A percentile compares a stretch with the other conserved stretches of the same genome.
These are phyloP conservation scores for Chaetothyriales sp. DNA, from an alignment of 2,329 filamentous ascomycete genomes.

Conservation along the genomic window DNA sequence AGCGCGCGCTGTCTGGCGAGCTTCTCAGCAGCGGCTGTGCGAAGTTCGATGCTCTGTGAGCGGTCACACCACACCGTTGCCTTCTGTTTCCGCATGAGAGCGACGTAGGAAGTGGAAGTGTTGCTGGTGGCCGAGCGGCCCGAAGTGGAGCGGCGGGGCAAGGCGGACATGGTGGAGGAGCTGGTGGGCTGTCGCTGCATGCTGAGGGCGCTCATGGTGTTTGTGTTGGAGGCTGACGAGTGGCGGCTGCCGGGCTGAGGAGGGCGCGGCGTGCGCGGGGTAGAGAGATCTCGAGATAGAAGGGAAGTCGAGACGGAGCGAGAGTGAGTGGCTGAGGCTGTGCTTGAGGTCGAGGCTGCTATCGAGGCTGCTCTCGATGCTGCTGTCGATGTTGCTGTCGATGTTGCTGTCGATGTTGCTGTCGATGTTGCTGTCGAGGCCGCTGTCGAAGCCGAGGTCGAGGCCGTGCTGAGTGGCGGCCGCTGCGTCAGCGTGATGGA, in stretches of 20 bases:
- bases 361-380: no score
- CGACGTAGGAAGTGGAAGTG: conserved; percentile 52
- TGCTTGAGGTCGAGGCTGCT: neutral
- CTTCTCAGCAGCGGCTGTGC: conserved; percentile 66
- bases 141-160: conserved; percentile 19
- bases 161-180: conserved; percentile 10
- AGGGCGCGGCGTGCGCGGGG: conserved; percentile 2
- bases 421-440: no score
- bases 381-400: no score
- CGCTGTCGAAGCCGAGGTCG: neutral
- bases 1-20: conserved; percentile 77
- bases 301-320: conserved; percentile 9
- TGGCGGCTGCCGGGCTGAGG: conserved; percentile 7
- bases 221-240: conserved; percentile 10
- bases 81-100: conserved; percentile 91
- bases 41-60: conserved; percentile 79
- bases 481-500: neutral
- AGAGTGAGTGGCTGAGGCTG: conserved; percentile 1
- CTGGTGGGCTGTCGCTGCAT: conserved; percentile 17
- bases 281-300: conserved; percentile 6
- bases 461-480: neutral
- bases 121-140: conserved; percentile 16
- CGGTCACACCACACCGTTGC: conserved; percentile 97
- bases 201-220: conserved; percentile 6
- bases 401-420: no score